phyloP scores from a whole-genome alignment of 225 moss, liverwort and hornwort genomes.

The Neckera pumila region DNA sequence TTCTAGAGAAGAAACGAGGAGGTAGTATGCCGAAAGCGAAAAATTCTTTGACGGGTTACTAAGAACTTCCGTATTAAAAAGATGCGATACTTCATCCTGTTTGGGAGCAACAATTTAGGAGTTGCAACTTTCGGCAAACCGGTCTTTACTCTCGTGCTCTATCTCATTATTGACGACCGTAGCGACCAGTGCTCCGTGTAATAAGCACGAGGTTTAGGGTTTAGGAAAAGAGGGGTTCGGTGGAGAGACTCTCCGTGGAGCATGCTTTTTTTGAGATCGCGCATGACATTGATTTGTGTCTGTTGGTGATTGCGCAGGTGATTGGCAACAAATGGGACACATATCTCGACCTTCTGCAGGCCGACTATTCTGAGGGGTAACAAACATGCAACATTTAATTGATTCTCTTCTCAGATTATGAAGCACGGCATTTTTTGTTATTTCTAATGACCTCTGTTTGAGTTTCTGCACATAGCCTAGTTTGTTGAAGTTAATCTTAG shows the following conservation, averaged over 20 bases:
- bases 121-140: neutral
- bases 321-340: slow-evolving; percentile 99
- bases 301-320: slow-evolving; percentile 31
- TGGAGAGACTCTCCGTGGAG: neutral
- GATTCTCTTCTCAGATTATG: neutral
- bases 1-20: neutral
- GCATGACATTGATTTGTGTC: neutral
- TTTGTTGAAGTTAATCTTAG: neutral
- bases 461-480: neutral
- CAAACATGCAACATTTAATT: neutral
- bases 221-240: neutral
- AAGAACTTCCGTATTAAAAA: neutral
- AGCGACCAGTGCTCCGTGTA: neutral
- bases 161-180: neutral
- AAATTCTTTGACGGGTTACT: neutral
- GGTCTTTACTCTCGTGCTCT: neutral
- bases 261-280: neutral
- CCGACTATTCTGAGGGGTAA: slow-evolving; percentile 94
- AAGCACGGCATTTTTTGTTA: neutral
- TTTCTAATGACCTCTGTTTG: neutral
- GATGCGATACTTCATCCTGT: neutral
- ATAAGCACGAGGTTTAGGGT: neutral
- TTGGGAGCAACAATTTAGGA: neutral
- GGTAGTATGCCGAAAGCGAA: neutral
- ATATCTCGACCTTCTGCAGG: slow-evolving; percentile 84